Evolutionary conservation across 1,284 basidiomycete genomes (phyloP).

Genomic region (Neolentinus lepideus): DNA sequence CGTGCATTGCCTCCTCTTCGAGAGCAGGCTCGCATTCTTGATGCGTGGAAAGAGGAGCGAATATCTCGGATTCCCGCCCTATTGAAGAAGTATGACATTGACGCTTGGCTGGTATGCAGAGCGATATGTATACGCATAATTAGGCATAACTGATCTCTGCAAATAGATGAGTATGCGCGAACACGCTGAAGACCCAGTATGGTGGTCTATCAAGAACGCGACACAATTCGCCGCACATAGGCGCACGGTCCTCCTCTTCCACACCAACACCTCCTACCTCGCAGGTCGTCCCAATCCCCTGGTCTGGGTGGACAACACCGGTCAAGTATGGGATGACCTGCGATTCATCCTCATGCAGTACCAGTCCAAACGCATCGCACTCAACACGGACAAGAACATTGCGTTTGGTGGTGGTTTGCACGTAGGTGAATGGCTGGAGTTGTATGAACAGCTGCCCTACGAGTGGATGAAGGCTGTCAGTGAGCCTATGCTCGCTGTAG

Average conservation of each 20-base stretch:
- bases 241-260: constrained; percentile 43
- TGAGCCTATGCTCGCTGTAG: constrained; percentile 40
- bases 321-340: constrained; percentile 39
- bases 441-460: constrained; percentile 30
- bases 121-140: background rate
- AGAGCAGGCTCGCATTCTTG: constrained; percentile 35
- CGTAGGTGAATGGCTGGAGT: constrained; percentile 35
- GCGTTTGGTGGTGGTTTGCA: constrained; percentile 45
- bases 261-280: constrained; percentile 31
- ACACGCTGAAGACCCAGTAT: constrained; percentile 46
- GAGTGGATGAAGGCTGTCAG: constrained; percentile 35
- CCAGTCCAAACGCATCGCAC: constrained; percentile 33
- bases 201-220: constrained; percentile 44
- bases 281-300: constrained; percentile 33
- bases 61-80: constrained; percentile 32
- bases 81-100: constrained; percentile 34
- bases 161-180: constrained; percentile 39
- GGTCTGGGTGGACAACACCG: constrained; percentile 44
- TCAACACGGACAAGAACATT: constrained; percentile 39
- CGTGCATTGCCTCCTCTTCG: constrained; percentile 33
- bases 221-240: constrained; percentile 42
- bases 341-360: constrained; percentile 25
- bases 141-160: constrained; percentile 1
- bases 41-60: constrained; percentile 36
- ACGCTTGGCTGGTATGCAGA: constrained; percentile 34